phyloP scores from a whole-genome alignment of 306 rosid genomes.

The Cercis canadensis region DNA sequence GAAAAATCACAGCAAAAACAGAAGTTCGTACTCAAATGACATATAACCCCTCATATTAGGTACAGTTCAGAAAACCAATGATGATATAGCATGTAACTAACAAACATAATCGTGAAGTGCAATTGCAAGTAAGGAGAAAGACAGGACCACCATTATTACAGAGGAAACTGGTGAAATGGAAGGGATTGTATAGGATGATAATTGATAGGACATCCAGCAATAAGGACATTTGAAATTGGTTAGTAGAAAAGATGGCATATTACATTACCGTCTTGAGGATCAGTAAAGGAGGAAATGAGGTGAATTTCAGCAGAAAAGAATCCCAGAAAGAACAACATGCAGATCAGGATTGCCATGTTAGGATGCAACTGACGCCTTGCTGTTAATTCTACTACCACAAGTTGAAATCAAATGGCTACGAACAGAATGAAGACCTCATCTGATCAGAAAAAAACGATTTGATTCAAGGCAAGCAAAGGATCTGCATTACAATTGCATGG shows the following conservation, averaged over 20 bases:
- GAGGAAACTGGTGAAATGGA: neutral
- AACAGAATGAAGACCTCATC: neutral
- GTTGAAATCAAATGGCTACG: neutral
- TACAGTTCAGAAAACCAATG: too few relatives aligned
- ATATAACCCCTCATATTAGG: too few relatives aligned
- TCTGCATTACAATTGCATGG: slow-evolving; percentile 17
- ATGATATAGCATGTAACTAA: too few relatives aligned
- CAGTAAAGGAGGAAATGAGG: slow-evolving; percentile 50
- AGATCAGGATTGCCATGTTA: slow-evolving; percentile 44
- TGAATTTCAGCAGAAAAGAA: slow-evolving; percentile 54
- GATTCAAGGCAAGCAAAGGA: slow-evolving; percentile 12
- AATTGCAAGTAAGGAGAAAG: too few relatives aligned
- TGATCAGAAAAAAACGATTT: too few relatives aligned
- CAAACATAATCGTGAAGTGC: too few relatives aligned
- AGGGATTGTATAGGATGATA: neutral
- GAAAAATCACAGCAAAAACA: too few relatives aligned
- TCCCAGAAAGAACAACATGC: slow-evolving; percentile 56
- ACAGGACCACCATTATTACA: too few relatives aligned
- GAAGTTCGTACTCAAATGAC: too few relatives aligned
- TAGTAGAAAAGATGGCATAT: neutral
- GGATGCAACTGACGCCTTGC: slow-evolving; percentile 4
- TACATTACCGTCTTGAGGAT: slow-evolving; percentile 66
- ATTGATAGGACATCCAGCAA: neutral
- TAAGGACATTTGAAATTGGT: neutral
- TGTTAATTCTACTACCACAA: slow-evolving; percentile 27